Conservation (phyloP, 768 basidiomycete species). For the Clavulina sp. region DNA sequence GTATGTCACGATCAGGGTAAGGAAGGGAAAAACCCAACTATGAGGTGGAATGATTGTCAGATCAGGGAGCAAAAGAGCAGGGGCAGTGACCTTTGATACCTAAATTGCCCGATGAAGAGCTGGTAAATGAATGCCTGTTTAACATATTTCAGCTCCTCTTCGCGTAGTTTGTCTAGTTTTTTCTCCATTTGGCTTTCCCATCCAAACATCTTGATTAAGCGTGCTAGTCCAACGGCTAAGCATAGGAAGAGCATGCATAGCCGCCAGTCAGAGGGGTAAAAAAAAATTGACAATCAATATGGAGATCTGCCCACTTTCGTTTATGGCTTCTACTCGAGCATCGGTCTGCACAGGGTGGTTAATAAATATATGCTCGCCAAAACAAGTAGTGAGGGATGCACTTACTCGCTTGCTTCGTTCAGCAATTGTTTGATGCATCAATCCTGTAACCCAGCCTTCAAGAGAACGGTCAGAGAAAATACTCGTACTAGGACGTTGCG, state of each 20-base stretch:
- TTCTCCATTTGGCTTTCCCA: constrained; percentile 31
- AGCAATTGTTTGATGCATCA: constrained; percentile 30
- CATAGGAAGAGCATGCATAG: not conserved
- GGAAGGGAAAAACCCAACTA: constrained; percentile 41
- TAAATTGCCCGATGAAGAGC: constrained; percentile 30
- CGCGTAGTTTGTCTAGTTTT: constrained; percentile 36
- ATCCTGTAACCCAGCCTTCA: constrained; percentile 30
- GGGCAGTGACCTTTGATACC: too few species aligned
- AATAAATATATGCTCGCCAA: not conserved
- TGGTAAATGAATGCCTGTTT: constrained; percentile 35
- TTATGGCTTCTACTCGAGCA: constrained; percentile 39
- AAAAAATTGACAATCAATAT: too few species aligned
- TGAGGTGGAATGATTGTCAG: not conserved
- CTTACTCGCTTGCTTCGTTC: constrained; percentile 34
- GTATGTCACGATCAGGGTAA: constrained; percentile 58
- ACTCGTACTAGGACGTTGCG: too few species aligned
- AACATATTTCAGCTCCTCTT: constrained; percentile 39
- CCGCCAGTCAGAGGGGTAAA: constrained; percentile 2
- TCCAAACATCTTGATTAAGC: constrained; percentile 56
- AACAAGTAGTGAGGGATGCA: constrained; percentile 6
- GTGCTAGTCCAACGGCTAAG: too few species aligned
- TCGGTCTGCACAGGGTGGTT: constrained; percentile 27
- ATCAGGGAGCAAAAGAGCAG: not conserved
- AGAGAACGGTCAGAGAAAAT: too few species aligned
- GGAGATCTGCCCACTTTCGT: constrained; percentile 43